phyloP scores from a whole-genome alignment of 2,329 filamentous ascomycete species.

The Claviceps pusilla region DNA sequence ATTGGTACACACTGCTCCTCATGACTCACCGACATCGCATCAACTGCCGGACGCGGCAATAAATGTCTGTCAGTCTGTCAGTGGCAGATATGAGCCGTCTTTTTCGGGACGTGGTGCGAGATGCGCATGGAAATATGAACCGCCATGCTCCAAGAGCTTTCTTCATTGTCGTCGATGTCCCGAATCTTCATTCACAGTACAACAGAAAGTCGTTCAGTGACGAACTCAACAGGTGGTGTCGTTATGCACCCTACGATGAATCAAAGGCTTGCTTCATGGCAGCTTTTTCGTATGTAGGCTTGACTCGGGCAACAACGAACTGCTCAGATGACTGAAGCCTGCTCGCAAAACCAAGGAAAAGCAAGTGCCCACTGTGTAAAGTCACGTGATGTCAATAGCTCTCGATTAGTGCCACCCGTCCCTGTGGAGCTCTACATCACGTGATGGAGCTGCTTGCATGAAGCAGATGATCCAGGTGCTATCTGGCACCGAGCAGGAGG shows the following conservation, averaged over 20 bases:
- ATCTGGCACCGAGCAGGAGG: neutral
- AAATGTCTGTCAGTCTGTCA: neutral
- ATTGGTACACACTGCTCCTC: neutral
- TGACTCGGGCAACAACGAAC: neutral
- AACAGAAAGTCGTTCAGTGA: neutral
- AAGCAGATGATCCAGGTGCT: conserved; percentile 1
- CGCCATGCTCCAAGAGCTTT: neutral
- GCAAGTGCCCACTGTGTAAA: neutral
- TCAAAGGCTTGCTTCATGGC: neutral
- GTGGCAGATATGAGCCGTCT: neutral
- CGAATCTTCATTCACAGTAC: neutral
- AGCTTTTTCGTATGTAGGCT: neutral
- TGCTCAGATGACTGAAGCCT: too few species aligned
- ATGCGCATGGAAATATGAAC: neutral
- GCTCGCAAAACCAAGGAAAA: neutral
- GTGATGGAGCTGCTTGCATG: conserved; percentile 1
- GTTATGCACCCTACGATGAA: neutral
- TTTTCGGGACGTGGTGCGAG: neutral
- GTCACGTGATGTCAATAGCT: neutral
- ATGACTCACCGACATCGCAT: neutral
- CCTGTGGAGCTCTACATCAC: neutral
- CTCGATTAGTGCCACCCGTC: neutral
- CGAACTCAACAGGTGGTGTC: neutral
- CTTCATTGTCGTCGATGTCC: neutral
- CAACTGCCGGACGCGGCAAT: neutral